These are phyloP conservation scores for Suillus weaverae DNA, from an alignment of 768 basidiomycete genomes.

Conservation along the genomic window DNA sequence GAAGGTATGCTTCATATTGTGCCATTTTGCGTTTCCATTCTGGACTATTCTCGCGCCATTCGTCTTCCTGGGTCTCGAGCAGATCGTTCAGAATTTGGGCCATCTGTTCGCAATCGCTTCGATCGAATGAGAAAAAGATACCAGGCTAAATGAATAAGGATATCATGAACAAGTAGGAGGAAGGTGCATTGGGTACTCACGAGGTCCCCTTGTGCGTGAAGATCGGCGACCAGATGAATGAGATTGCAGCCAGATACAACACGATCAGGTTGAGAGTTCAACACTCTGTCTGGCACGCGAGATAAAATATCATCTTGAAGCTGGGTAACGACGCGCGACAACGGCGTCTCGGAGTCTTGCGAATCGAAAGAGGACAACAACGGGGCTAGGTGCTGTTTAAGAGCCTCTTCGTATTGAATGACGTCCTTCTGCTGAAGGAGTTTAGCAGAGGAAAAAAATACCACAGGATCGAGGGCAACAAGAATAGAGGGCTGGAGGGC, in stretches of 20 bases:
- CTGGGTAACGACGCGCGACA: conserved; percentile 39
- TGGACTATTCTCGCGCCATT: conserved; percentile 47
- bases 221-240: conserved; percentile 54
- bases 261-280: conserved; percentile 36
- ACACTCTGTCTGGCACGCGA: conserved; percentile 17
- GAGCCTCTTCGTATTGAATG: conserved; percentile 52
- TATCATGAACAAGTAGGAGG: background rate
- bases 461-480: conserved; percentile 39
- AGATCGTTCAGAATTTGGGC: conserved; percentile 35
- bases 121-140: conserved; percentile 67
- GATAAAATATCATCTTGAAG: conserved; percentile 42
- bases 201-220: conserved; percentile 53
- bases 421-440: conserved; percentile 61
- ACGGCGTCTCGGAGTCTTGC: conserved; percentile 30
- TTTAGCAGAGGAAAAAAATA: conserved; percentile 42
- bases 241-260: conserved; percentile 43
- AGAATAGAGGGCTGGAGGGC: conserved; percentile 25
- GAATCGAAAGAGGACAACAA: conserved; percentile 40
- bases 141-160: conserved; percentile 47
- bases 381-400: conserved; percentile 46
- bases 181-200: conserved; percentile 37
- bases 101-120: conserved; percentile 57
- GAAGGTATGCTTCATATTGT: conserved; percentile 52
- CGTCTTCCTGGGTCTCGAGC: conserved; percentile 44
- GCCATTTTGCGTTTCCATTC: conserved; percentile 52